Percentiles rank a stretch among this genome's conserved stretches.
These are phyloP conservation scores for Exutisphaerella laricina DNA, from an alignment of 2,329 filamentous ascomycete genomes.

Conservation along the genomic window DNA sequence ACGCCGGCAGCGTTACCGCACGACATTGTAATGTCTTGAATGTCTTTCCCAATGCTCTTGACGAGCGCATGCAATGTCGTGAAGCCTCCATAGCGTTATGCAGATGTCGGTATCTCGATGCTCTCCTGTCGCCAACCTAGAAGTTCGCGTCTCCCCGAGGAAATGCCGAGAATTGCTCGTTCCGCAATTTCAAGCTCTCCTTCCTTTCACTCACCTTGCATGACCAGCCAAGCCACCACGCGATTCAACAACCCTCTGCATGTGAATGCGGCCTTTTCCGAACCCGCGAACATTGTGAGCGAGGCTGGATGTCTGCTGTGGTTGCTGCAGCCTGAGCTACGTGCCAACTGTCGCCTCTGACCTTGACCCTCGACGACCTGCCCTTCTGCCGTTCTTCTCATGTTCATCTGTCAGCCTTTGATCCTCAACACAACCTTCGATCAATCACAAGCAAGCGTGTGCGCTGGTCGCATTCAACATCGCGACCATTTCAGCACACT, in stretches of 20 bases:
- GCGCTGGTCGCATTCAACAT: too few species aligned
- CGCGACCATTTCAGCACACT: too few species aligned
- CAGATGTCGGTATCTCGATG: constrained; percentile 3
- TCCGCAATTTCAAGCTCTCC: too few species aligned
- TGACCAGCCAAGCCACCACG: too few species aligned
- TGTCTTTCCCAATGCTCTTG: constrained; percentile 17
- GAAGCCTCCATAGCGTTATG: constrained; percentile 20
- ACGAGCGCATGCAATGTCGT: constrained; percentile 23
- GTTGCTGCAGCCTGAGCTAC: not conserved
- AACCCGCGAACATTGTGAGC: not conserved
- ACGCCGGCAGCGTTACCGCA: constrained; percentile 51
- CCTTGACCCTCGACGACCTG: not conserved
- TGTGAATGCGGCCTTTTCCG: not conserved
- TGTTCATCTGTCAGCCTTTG: not conserved
- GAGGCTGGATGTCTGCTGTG: not conserved
- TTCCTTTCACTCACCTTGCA: too few species aligned
- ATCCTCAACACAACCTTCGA: not conserved
- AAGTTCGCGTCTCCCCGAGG: too few species aligned
- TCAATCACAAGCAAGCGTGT: not conserved
- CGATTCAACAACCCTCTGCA: not conserved
- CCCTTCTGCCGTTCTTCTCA: not conserved
- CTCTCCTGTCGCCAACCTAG: constrained; percentile 4
- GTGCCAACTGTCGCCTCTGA: not conserved
- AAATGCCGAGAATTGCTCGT: too few species aligned
- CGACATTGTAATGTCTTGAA: constrained; percentile 12